A percentile compares a stretch with the other conserved stretches of the same genome.
Evolutionary conservation across 306 rosid genomes (phyloP).

Genomic region (Dryas drummondii): DNA sequence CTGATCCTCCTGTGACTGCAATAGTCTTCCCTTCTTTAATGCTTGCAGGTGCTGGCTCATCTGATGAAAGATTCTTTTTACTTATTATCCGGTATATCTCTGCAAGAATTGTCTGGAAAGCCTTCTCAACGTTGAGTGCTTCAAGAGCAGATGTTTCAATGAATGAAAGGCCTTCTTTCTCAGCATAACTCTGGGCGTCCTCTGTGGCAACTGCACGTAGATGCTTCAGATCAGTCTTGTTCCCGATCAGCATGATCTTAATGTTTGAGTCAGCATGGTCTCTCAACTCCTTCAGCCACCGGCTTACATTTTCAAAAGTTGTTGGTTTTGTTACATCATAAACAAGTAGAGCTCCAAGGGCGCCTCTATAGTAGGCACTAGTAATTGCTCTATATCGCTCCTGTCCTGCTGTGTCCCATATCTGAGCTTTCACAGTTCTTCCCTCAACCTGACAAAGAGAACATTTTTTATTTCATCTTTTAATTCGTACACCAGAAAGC

Average conservation of each 20-base stretch:
- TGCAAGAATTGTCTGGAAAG: constrained; percentile 77
- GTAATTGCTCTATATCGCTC: constrained; percentile 94
- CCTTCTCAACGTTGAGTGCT: constrained; percentile 80
- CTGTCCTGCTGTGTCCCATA: constrained; percentile 99
- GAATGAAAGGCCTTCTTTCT: constrained; percentile 86
- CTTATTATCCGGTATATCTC: constrained; percentile 86
- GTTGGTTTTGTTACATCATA: constrained; percentile 84
- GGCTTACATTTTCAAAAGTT: constrained; percentile 72
- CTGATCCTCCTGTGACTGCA: constrained; percentile 44
- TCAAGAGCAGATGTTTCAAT: constrained; percentile 94
- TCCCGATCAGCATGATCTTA: constrained; percentile 84
- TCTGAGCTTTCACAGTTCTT: constrained; percentile 85
- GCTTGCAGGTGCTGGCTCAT: constrained; percentile 42
- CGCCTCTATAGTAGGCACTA: constrained; percentile 92
- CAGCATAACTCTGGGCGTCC: constrained; percentile 83
- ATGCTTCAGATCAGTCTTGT: constrained; percentile 93
- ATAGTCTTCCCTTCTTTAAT: constrained; percentile 74
- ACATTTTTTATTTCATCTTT: background rate
- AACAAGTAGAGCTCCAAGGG: constrained; percentile 89
- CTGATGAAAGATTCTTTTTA: constrained; percentile 71
- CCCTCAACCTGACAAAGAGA: constrained; percentile 69
- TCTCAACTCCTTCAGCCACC: constrained; percentile 96
- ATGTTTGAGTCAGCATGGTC: constrained; percentile 94
- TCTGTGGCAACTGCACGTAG: constrained; percentile 84
- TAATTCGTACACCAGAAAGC: background rate